These are phyloP conservation scores for Aspergillus tubingensis DNA, from an alignment of 2,329 filamentous ascomycete species.

Conservation along the genomic window DNA sequence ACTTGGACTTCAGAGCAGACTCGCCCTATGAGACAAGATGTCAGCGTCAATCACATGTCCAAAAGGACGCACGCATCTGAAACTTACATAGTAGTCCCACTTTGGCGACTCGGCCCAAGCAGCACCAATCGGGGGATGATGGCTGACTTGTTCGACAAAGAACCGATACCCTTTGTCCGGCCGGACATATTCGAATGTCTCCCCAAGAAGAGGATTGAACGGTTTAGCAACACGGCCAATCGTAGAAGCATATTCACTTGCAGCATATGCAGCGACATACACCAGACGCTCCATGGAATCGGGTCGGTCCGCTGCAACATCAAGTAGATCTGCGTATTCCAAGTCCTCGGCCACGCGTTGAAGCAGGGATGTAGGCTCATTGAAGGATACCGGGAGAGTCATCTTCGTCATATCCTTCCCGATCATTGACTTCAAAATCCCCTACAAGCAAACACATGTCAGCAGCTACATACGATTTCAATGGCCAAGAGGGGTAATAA, in stretches of 20 bases:
- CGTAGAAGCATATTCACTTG: slow-evolving; percentile 94
- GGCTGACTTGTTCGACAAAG: slow-evolving; percentile 97
- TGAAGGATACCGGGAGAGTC: slow-evolving; percentile 97
- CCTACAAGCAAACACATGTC: slow-evolving; percentile 52
- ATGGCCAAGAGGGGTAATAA: neutral
- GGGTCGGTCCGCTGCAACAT: slow-evolving; percentile 78
- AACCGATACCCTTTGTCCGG: slow-evolving; percentile 98
- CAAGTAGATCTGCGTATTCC: slow-evolving; percentile 93
- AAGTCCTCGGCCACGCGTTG: slow-evolving; percentile 96
- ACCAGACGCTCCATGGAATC: slow-evolving; percentile 91
- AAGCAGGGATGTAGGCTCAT: slow-evolving; percentile 92
- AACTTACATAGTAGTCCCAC: slow-evolving; percentile 82
- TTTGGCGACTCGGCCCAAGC: slow-evolving; percentile 88
- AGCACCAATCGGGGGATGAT: slow-evolving; percentile 92
- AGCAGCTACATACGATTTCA: slow-evolving; percentile 1
- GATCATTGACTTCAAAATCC: slow-evolving; percentile 98
- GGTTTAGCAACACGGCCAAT: slow-evolving; percentile 97
- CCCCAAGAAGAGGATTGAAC: slow-evolving; percentile 93
- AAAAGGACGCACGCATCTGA: neutral
- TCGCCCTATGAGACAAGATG: slow-evolving; percentile 64
- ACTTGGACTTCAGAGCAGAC: slow-evolving; percentile 92
- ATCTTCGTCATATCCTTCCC: slow-evolving; percentile 99
- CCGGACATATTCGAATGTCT: slow-evolving; percentile 94
- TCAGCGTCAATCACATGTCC: neutral
- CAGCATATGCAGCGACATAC: slow-evolving; percentile 93